Conservation (phyloP, 352 stramenopile species). For the Phytophthora podocarpi region DNA sequence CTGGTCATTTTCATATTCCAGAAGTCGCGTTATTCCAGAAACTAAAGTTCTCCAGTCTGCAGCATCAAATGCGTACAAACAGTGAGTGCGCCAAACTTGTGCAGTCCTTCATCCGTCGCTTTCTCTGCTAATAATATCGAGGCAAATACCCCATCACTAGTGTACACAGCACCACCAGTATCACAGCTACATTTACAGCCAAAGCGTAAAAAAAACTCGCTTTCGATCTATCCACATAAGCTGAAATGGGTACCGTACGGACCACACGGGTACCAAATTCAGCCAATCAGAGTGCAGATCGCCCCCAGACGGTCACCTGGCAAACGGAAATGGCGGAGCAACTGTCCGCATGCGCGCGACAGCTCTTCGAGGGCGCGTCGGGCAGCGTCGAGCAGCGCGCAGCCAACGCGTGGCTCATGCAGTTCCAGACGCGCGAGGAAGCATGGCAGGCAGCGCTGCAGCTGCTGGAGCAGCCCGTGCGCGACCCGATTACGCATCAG, state of each 20-base stretch:
- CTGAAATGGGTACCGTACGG: constrained; percentile 6
- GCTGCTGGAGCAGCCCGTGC: constrained; percentile 46
- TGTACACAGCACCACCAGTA: too few species aligned
- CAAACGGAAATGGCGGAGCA: constrained; percentile 50
- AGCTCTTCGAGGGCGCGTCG: constrained; percentile 69
- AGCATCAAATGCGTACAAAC: too few species aligned
- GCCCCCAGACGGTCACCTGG: not conserved
- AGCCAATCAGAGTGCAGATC: constrained; percentile 7
- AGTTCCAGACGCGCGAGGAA: constrained; percentile 59
- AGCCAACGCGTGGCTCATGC: constrained; percentile 77
- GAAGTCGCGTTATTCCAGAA: too few species aligned
- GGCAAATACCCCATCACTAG: too few species aligned
- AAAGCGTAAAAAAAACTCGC: too few species aligned
- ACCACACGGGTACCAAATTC: not conserved
- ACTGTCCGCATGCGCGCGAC: constrained; percentile 54
- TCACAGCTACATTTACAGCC: too few species aligned
- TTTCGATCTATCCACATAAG: too few species aligned
- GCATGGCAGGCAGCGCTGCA: constrained; percentile 64
- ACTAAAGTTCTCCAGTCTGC: too few species aligned
- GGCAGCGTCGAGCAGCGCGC: constrained; percentile 56
- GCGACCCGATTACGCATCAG: constrained; percentile 23
- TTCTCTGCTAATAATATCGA: too few species aligned
- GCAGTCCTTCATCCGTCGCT: too few species aligned
- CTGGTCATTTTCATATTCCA: too few species aligned
- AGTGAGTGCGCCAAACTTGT: too few species aligned